Evolutionary conservation across 495 filamentous ascomycete species (phyloP).

Genomic region (Haplographium delicatum): DNA sequence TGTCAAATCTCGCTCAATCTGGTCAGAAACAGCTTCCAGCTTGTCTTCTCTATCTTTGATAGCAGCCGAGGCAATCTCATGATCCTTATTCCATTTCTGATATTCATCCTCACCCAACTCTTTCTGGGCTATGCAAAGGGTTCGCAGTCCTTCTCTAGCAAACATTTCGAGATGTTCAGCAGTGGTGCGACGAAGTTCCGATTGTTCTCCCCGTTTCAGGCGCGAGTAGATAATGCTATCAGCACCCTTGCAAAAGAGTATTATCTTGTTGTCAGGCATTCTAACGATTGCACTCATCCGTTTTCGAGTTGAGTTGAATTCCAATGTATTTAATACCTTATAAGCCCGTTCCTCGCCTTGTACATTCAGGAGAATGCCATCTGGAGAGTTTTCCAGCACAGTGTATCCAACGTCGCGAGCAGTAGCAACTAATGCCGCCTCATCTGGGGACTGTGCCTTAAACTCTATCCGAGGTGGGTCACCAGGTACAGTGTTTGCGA

Average conservation of each 20-base stretch:
- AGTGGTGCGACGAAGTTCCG: conserved; percentile 73
- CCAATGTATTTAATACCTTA: conserved; percentile 86
- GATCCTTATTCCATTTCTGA: conserved; percentile 73
- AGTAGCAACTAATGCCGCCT: conserved; percentile 90
- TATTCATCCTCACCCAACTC: conserved; percentile 85
- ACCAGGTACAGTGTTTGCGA: conserved; percentile 82
- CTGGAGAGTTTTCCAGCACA: conserved; percentile 72
- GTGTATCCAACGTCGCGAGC: conserved; percentile 95
- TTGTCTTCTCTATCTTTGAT: conserved; percentile 89
- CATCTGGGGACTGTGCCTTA: conserved; percentile 96
- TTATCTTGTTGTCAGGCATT: conserved; percentile 90
- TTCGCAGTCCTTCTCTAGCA: conserved; percentile 89
- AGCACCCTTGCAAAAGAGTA: conserved; percentile 95
- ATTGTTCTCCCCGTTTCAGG: conserved; percentile 76
- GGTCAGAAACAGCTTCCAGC: conserved; percentile 81
- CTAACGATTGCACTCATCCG: conserved; percentile 97
- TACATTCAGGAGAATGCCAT: conserved; percentile 79
- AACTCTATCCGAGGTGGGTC: conserved; percentile 88
- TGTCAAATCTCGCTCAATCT: conserved; percentile 83
- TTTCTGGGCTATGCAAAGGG: conserved; percentile 88
- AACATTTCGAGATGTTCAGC: conserved; percentile 96
- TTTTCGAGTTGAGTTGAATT: conserved; percentile 96
- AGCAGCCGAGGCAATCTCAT: conserved; percentile 81
- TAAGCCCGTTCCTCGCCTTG: conserved; percentile 81
- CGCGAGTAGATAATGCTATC: conserved; percentile 97